Evolutionary conservation across 2,329 filamentous ascomycete species (phyloP).

Genomic region (Penicillium sp.): DNA sequence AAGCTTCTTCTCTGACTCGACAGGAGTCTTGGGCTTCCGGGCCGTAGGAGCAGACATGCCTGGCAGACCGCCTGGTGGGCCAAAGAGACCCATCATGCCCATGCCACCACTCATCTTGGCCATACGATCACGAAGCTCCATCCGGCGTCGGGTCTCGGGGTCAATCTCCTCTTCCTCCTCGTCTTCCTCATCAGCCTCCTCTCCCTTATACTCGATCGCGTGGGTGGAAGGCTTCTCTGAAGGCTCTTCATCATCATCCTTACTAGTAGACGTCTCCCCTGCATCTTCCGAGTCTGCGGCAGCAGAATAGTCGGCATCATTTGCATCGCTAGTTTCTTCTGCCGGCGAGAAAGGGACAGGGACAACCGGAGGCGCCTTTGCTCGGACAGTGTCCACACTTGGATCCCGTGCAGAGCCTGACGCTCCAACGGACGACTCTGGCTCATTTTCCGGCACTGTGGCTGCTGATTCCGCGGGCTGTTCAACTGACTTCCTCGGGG

Average conservation of each 20-base stretch:
- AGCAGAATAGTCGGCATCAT: constrained; percentile 61
- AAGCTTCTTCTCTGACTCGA: constrained; percentile 32
- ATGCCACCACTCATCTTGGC: constrained; percentile 97
- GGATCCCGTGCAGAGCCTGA: constrained; percentile 33
- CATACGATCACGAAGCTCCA: constrained; percentile 91
- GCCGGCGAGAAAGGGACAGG: constrained; percentile 38
- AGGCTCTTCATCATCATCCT: constrained; percentile 67
- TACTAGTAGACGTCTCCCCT: constrained; percentile 60
- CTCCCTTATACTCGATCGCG: constrained; percentile 40
- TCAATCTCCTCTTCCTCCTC: constrained; percentile 81
- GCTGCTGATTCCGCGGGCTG: constrained; percentile 30
- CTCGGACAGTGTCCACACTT: constrained; percentile 32
- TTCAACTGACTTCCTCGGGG: constrained; percentile 60
- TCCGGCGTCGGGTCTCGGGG: constrained; percentile 74
- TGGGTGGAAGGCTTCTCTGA: constrained; percentile 16
- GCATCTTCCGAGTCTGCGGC: constrained; percentile 61
- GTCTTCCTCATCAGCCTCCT: constrained; percentile 53
- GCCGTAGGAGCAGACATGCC: constrained; percentile 47
- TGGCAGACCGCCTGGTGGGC: constrained; percentile 62
- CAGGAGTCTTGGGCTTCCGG: constrained; percentile 48
- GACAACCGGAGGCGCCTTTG: constrained; percentile 34
- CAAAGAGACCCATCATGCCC: constrained; percentile 94
- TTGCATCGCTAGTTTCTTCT: constrained; percentile 57
- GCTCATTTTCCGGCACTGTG: constrained; percentile 21
- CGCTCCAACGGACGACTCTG: constrained; percentile 28